Base-by-base conservation (phyloP, 805 yeast genomes). In the Metschnikowia lochheadii region DNA sequence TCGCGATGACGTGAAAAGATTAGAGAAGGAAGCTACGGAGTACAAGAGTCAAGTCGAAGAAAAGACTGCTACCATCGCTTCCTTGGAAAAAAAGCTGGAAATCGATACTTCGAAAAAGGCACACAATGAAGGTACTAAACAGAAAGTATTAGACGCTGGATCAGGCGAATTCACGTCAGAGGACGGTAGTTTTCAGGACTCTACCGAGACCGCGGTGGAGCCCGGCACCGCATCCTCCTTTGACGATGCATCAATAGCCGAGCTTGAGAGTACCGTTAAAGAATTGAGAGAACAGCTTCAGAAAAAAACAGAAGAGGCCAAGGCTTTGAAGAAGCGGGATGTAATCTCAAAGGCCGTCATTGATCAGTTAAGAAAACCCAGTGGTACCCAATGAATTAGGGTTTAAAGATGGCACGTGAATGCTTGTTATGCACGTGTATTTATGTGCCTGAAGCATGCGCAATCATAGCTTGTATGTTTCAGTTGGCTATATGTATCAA, bases 111-210 rank as follows among this genome's bases (percentile, higher is more conserved):
- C 15, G 13, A 39, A 23, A 23, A 13, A 11, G 10, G 18, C 35
- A 14, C 14, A 14, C 35, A 14, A 50, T 33, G 46, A 49, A 42
- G 26, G 44, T 32, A 26, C 49, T 49, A 34, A 54, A 50, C 47
- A 53, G 44, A 15, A 50, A 37, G 37, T 26, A 23, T 15, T 13
- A 6, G 21, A 40, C 14, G 15, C 18, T 13, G 26, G 26, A 3
- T 21, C 44, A 15, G 18, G 31, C 32, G n/a, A 20, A n/a, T 8
- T 21, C 38, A 11, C 38, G 31, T 32, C 32, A 20, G 44, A 17
- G 26, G 10, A 40, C 7, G 17, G 31, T 14, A 21, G 31, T 20
- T 32, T 21, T 39, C 41, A 20, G 17, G 17, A 21, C 41, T 21
- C 15, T n/a, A 2, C 38, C 18, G 38, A 35, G 38, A 35, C 38